Conservation (phyloP, 805 yeast species). For the Candida quercuum region DNA sequence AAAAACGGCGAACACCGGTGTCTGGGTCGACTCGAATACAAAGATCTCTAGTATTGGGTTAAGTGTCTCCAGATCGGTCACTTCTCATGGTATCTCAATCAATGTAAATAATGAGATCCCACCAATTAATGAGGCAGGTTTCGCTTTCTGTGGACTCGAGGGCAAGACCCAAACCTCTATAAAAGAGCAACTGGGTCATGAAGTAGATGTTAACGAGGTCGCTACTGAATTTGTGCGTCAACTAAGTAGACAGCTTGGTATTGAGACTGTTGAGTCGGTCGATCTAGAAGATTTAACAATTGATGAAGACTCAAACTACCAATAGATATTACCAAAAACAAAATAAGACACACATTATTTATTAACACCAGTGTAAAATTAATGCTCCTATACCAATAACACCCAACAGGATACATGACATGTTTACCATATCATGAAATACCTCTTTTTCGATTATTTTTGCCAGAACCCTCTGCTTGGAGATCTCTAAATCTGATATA, state of each 20-base stretch:
- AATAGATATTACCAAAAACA: background rate
- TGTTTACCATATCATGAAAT: background rate
- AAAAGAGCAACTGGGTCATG: conserved; percentile 22
- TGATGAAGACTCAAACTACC: conserved; percentile 3
- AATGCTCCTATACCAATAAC: background rate
- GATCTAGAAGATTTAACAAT: conserved; percentile 28
- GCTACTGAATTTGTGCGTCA: conserved; percentile 39
- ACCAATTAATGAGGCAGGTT: conserved; percentile 52
- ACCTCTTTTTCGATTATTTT: background rate
- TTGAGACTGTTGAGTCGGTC: conserved; percentile 31
- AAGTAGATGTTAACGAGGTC: conserved; percentile 27
- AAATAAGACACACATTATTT: background rate
- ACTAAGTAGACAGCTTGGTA: conserved; percentile 35
- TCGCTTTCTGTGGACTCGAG: conserved; percentile 84
- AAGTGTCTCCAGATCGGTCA: conserved; percentile 75
- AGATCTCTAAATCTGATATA: background rate
- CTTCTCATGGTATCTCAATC: conserved; percentile 86
- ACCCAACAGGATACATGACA: background rate
- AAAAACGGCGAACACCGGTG: conserved; percentile 75
- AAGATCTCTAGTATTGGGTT: conserved; percentile 91
- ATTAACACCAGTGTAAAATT: background rate
- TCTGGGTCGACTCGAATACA: conserved; percentile 57
- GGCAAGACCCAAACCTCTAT: conserved; percentile 55
- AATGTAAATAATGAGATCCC: conserved; percentile 71
- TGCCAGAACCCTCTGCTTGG: background rate